phyloP scores from a whole-genome alignment of 768 basidiomycete genomes.

The Collybiopsis confluens region DNA sequence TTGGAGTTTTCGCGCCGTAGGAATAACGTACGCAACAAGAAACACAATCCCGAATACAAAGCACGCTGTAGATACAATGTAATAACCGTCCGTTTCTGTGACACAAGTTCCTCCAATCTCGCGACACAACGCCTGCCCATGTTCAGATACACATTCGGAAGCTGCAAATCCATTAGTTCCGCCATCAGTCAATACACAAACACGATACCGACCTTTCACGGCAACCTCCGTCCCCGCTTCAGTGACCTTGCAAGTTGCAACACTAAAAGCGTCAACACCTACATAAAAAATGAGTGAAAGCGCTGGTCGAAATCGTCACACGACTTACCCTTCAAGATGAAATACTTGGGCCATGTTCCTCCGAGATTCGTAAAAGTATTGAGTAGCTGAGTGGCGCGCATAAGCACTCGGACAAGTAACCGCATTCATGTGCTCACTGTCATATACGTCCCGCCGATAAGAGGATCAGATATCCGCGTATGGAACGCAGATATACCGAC shows the following conservation, averaged over 20 bases:
- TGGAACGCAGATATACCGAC: conserved; percentile 99
- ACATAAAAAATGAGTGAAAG: conserved; percentile 12
- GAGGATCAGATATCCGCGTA: conserved; percentile 90
- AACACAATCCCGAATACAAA: conserved; percentile 70
- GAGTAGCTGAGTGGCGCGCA: conserved; percentile 53
- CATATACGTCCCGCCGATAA: conserved; percentile 99
- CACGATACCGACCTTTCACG: conserved; percentile 45
- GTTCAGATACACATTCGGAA: conserved; percentile 88
- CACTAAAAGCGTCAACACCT: conserved; percentile 87
- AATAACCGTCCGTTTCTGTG: conserved; percentile 89
- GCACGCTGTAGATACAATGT: conserved; percentile 77
- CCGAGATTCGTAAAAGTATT: conserved; percentile 97
- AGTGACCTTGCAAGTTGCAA: conserved; percentile 76
- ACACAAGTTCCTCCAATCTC: conserved; percentile 76
- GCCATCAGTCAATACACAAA: too few species aligned
- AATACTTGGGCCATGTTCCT: conserved; percentile 97
- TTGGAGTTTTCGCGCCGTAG: conserved; percentile 83
- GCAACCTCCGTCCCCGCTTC: conserved; percentile 48
- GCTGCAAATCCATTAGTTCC: too few species aligned
- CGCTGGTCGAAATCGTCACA: background rate
- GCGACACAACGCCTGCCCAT: conserved; percentile 76
- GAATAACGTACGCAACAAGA: conserved; percentile 73
- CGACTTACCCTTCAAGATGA: conserved; percentile 78
- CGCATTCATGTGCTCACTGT: conserved; percentile 53
- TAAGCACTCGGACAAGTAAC: background rate